A percentile compares a stretch with the other conserved stretches of the same genome.
Conservation (phyloP, 352 stramenopile genomes). For the Phytophthora capsici region DNA sequence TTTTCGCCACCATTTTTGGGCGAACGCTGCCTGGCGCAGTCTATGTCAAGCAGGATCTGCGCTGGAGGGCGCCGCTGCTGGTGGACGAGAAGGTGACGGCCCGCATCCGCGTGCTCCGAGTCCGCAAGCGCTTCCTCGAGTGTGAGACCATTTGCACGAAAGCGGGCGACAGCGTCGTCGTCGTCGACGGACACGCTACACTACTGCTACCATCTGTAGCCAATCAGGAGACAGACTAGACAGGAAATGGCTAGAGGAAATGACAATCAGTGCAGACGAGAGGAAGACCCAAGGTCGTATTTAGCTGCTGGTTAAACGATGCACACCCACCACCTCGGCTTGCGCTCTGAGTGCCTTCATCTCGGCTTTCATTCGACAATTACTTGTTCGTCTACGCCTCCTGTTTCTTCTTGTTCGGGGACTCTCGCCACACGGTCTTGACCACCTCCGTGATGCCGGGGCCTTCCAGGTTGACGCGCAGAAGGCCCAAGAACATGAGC, state of each 20-base stretch:
- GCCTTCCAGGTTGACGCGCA: slow-evolving; percentile 88
- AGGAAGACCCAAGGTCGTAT: slow-evolving; percentile 6
- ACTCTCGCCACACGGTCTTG: slow-evolving; percentile 88
- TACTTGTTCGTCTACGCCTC: slow-evolving; percentile 30
- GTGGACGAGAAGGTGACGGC: slow-evolving; percentile 66
- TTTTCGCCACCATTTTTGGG: slow-evolving; percentile 88
- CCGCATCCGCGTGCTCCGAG: slow-evolving; percentile 63
- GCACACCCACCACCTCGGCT: slow-evolving; percentile 14
- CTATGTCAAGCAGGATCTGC: slow-evolving; percentile 78
- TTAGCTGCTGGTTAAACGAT: slow-evolving; percentile 26
- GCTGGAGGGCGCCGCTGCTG: slow-evolving; percentile 68
- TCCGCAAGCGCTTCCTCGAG: slow-evolving; percentile 76
- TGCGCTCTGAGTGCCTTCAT: slow-evolving; percentile 26
- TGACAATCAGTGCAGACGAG: background rate
- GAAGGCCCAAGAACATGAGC: slow-evolving; percentile 82
- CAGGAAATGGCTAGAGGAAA: background rate
- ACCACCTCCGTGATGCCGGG: slow-evolving; percentile 85
- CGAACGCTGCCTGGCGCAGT: slow-evolving; percentile 70
- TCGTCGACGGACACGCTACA: slow-evolving; percentile 73
- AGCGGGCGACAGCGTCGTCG: slow-evolving; percentile 47
- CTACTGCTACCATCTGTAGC: slow-evolving; percentile 50
- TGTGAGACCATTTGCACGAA: slow-evolving; percentile 75
- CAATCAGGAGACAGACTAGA: slow-evolving; percentile 9
- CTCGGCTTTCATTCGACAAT: slow-evolving; percentile 24
- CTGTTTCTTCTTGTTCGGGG: slow-evolving; percentile 68